These are phyloP conservation scores for Phytopythium ostracodes DNA, from an alignment of 352 stramenopile species.

Conservation along the genomic window DNA sequence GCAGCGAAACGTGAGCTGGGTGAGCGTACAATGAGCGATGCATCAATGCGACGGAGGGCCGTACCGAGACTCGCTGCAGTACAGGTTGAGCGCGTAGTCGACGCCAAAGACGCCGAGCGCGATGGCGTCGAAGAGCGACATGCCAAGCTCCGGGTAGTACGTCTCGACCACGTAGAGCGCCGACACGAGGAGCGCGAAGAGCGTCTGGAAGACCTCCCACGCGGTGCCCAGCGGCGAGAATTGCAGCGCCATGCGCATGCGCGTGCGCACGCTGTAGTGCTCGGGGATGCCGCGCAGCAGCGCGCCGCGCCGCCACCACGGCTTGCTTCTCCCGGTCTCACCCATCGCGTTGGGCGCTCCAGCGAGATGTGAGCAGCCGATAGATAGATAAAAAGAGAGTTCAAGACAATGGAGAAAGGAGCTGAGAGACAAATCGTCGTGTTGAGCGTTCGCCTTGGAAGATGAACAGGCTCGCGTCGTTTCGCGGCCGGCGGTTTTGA, in stretches of 20 bases:
- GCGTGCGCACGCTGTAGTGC: slow-evolving; percentile 43
- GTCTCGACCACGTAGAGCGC: slow-evolving; percentile 48
- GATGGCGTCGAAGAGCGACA: slow-evolving; percentile 29
- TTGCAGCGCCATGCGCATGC: slow-evolving; percentile 59
- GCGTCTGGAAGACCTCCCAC: slow-evolving; percentile 61
- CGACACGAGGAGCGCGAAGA: slow-evolving; percentile 48
- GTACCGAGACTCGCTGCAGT: slow-evolving; percentile 55
- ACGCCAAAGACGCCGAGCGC: slow-evolving; percentile 41
- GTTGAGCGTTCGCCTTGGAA: no score
- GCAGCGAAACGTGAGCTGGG: background rate
- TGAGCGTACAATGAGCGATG: background rate
- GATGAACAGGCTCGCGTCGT: background rate
- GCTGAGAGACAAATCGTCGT: no score
- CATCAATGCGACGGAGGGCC: background rate
- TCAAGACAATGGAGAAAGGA: no score
- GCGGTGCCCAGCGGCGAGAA: slow-evolving; percentile 37
- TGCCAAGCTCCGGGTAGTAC: slow-evolving; percentile 24
- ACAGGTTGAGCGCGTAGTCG: slow-evolving; percentile 62
- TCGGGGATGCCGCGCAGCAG: slow-evolving; percentile 49
- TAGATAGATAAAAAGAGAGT: no score
- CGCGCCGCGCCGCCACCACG: background rate
- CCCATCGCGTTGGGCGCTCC: background rate
- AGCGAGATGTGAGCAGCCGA: no score
- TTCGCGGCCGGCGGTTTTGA: background rate
- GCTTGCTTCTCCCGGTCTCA: background rate